Evolutionary conservation across 2,329 filamentous ascomycete genomes (phyloP).

Genomic region (Cyphellophora europaea): DNA sequence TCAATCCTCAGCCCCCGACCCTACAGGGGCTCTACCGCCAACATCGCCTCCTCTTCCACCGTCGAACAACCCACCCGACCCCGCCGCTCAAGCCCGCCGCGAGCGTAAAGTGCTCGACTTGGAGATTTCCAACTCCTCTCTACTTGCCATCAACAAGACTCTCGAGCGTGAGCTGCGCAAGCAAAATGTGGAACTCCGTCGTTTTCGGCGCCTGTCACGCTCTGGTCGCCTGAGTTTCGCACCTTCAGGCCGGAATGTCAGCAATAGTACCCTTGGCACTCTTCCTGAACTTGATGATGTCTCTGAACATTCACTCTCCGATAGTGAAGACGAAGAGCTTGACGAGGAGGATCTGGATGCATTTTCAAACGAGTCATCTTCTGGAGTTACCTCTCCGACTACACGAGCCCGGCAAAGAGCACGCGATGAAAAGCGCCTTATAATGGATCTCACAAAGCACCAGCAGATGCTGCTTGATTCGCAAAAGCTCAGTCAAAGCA

Average conservation of each 20-base stretch:
- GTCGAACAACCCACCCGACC: slow-evolving; percentile 38
- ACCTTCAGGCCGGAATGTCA: slow-evolving; percentile 24
- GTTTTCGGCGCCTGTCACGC: slow-evolving; percentile 76
- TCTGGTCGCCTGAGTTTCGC: slow-evolving; percentile 62
- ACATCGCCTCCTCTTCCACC: not conserved
- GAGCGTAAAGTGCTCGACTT: slow-evolving; percentile 94
- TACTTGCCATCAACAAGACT: slow-evolving; percentile 89
- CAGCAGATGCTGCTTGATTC: slow-evolving; percentile 80
- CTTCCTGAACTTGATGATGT: slow-evolving; percentile 35
- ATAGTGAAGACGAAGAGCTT: slow-evolving; percentile 11
- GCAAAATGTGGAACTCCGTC: slow-evolving; percentile 76
- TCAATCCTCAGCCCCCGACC: not conserved
- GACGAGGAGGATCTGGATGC: slow-evolving; percentile 4
- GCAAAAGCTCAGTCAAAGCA: slow-evolving; percentile 89
- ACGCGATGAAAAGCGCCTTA: slow-evolving; percentile 72
- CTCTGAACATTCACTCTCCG: slow-evolving; percentile 26
- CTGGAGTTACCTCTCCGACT: slow-evolving; percentile 28
- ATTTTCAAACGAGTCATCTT: slow-evolving; percentile 1
- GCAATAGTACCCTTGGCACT: slow-evolving; percentile 36
- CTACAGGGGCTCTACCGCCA: not conserved
- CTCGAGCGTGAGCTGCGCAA: slow-evolving; percentile 85
- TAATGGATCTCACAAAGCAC: slow-evolving; percentile 78
- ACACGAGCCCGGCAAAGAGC: slow-evolving; percentile 44
- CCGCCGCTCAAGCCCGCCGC: slow-evolving; percentile 77
- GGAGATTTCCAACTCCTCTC: slow-evolving; percentile 90